Percentiles rank a stretch among this genome's conserved stretches.
These are phyloP conservation scores for Cytauxzoon felis DNA, from an alignment of 169 alveolate species.

Conservation along the genomic window DNA sequence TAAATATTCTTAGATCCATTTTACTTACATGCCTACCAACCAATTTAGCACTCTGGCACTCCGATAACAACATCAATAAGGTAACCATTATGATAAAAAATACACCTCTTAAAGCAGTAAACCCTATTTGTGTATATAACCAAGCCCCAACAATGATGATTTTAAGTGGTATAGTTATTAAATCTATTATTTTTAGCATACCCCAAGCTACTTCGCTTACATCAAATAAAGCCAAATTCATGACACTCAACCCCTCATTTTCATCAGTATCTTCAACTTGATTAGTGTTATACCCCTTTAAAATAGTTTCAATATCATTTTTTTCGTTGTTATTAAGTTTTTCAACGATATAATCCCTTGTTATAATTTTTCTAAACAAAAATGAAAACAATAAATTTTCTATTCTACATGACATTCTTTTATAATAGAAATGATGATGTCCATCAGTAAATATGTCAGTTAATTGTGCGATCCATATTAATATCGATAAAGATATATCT, in stretches of 20 bases:
- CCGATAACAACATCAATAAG: slow-evolving; percentile 38
- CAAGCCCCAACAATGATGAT: slow-evolving; percentile 41
- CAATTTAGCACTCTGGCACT: slow-evolving; percentile 49
- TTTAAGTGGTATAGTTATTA: slow-evolving; percentile 34
- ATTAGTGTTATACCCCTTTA: background rate
- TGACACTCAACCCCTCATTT: slow-evolving; percentile 38
- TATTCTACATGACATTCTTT: slow-evolving; percentile 37
- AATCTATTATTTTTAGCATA: slow-evolving; percentile 30
- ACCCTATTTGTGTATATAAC: slow-evolving; percentile 51
- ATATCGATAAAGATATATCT: slow-evolving; percentile 4
- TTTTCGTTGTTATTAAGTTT: background rate
- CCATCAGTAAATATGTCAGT: slow-evolving; percentile 48
- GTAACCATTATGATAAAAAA: slow-evolving; percentile 11
- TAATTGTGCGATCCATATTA: slow-evolving; percentile 3
- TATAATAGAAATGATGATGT: slow-evolving; percentile 45
- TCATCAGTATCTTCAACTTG: background rate
- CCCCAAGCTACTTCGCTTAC: slow-evolving; percentile 53
- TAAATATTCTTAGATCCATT: slow-evolving; percentile 37
- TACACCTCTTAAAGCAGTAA: slow-evolving; percentile 15
- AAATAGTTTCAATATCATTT: background rate
- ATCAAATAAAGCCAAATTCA: slow-evolving; percentile 60
- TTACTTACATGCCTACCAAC: slow-evolving; percentile 45
- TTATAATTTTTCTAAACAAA: slow-evolving; percentile 41
- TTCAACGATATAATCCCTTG: slow-evolving; percentile 6
- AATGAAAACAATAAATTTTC: slow-evolving; percentile 42